Evolutionary conservation across 2,329 filamentous ascomycete genomes (phyloP).

Genomic region (Juglanconis sp.): DNA sequence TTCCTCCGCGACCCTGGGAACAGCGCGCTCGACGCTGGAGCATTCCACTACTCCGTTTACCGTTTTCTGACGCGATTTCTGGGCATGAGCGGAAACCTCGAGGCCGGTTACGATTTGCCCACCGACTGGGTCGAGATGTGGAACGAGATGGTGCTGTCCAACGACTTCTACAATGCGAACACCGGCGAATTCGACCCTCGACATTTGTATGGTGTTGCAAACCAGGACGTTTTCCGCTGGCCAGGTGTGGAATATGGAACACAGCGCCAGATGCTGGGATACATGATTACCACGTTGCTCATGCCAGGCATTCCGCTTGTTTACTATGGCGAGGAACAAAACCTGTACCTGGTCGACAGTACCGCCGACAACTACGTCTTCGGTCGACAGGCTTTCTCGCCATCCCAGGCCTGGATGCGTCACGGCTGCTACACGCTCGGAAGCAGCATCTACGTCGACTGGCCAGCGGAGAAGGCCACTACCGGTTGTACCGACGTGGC

Average conservation of each 20-base stretch:
- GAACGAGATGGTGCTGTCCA: conserved; percentile 54
- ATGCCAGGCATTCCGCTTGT: conserved; percentile 55
- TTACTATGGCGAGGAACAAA: conserved; percentile 61
- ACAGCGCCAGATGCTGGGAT: conserved; percentile 53
- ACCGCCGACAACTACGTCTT: conserved; percentile 62
- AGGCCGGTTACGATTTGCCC: conserved; percentile 30
- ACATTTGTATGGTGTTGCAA: conserved; percentile 62
- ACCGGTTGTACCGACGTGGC: conserved; percentile 53
- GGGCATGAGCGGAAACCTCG: conserved; percentile 30
- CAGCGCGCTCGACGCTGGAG: conserved; percentile 42
- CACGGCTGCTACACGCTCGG: conserved; percentile 59
- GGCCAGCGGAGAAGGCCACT: conserved; percentile 50
- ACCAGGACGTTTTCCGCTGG: conserved; percentile 66
- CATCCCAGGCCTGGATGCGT: conserved; percentile 57
- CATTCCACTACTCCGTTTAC: conserved; percentile 37
- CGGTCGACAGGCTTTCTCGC: conserved; percentile 59
- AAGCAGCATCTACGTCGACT: conserved; percentile 52
- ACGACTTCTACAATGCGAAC: conserved; percentile 59
- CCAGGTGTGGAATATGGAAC: conserved; percentile 56
- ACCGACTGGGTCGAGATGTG: conserved; percentile 45
- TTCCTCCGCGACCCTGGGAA: conserved; percentile 57
- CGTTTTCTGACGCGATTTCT: conserved; percentile 30
- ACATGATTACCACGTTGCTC: conserved; percentile 57
- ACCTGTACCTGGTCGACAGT: conserved; percentile 59
- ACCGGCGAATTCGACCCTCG: conserved; percentile 61